Conservation (phyloP, 1,284 basidiomycete genomes). For the Irpex lacteus region DNA sequence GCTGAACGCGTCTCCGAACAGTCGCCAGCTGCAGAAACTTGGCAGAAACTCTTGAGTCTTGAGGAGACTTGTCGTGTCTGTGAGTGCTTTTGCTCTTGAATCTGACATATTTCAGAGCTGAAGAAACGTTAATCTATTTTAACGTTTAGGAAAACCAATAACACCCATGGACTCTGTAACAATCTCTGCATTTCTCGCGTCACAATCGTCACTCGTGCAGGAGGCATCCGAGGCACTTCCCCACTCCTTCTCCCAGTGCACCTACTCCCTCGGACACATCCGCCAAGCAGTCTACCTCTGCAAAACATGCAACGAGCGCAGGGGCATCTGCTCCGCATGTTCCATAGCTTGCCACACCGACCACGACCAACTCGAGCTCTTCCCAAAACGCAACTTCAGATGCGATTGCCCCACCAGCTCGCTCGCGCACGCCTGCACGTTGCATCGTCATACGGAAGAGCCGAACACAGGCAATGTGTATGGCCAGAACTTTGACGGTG, state of each 20-base stretch:
- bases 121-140: too few relatives aligned
- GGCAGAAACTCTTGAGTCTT: too few relatives aligned
- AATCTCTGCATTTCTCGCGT: conserved; percentile 38
- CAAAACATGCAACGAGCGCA: conserved; percentile 56
- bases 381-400: conserved; percentile 75
- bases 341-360: conserved; percentile 79
- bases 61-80: too few relatives aligned
- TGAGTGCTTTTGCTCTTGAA: too few relatives aligned
- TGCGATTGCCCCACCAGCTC: conserved; percentile 76
- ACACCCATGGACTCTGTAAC: conserved; percentile 19
- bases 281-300: conserved; percentile 76
- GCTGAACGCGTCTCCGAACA: too few relatives aligned
- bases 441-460: conserved; percentile 52
- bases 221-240: conserved; percentile 73
- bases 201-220: conserved; percentile 59
- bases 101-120: too few relatives aligned
- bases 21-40: too few relatives aligned
- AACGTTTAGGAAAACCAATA: not conserved
- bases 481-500: conserved; percentile 64
- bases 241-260: conserved; percentile 72
- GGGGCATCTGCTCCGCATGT: conserved; percentile 73
- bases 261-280: conserved; percentile 59
- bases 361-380: conserved; percentile 80
- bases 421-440: conserved; percentile 56
- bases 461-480: conserved; percentile 57